phyloP scores from a whole-genome alignment of 768 basidiomycete genomes.

The Lactarius hatsudake region DNA sequence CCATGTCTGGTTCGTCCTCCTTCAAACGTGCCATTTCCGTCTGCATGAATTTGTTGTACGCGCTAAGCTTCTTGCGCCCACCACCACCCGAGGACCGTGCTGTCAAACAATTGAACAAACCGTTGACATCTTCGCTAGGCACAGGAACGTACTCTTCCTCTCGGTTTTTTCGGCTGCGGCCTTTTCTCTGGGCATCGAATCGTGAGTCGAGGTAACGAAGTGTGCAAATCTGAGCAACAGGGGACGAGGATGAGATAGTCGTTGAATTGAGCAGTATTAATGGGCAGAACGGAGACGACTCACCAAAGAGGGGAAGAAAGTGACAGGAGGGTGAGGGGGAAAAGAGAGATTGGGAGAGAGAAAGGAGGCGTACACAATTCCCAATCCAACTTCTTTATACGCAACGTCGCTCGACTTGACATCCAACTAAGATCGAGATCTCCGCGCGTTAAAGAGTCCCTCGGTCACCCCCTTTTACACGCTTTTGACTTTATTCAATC shows the following conservation, averaged over 20 bases:
- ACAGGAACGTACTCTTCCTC: conserved; percentile 24
- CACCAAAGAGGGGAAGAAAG: conserved; percentile 6
- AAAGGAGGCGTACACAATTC: conserved; percentile 30
- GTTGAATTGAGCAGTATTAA: neutral
- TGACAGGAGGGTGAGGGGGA: conserved; percentile 11
- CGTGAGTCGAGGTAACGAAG: neutral
- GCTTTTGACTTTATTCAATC: conserved; percentile 1
- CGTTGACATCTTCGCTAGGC: neutral
- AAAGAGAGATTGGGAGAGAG: conserved; percentile 31
- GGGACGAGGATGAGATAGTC: neutral
- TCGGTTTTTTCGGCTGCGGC: conserved; percentile 26
- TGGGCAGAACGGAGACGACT: neutral
- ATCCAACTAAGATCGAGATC: conserved; percentile 29
- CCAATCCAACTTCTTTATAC: conserved; percentile 25
- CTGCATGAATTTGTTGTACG: conserved; percentile 82
- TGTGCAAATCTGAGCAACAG: conserved; percentile 4
- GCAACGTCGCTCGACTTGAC: conserved; percentile 18
- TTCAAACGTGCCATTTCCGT: conserved; percentile 76
- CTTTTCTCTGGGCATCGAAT: conserved; percentile 27
- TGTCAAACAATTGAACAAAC: conserved; percentile 31
- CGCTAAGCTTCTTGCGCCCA: conserved; percentile 60
- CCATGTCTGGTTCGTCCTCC: conserved; percentile 66
- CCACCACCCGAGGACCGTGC: conserved; percentile 51
- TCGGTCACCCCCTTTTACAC: conserved; percentile 21
- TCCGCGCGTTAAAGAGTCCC: conserved; percentile 20